These are phyloP conservation scores for Alternaria sp. DNA, from an alignment of 2,329 filamentous ascomycete genomes.

Conservation along the genomic window DNA sequence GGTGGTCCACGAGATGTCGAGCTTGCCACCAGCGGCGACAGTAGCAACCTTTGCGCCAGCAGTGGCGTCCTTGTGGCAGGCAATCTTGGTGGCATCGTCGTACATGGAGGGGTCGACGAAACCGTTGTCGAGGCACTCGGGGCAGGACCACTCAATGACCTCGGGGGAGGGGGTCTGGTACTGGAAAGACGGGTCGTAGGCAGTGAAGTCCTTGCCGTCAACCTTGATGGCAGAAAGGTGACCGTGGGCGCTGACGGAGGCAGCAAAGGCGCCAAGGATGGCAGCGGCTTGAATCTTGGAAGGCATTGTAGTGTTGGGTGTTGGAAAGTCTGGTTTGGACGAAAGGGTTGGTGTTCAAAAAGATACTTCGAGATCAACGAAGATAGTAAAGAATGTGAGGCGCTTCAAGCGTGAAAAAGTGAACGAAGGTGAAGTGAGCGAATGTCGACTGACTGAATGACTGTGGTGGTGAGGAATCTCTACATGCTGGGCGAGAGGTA, in stretches of 20 bases:
- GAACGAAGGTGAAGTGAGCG: conserved; percentile 30
- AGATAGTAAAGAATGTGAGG: conserved; percentile 28
- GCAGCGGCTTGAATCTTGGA: conserved; percentile 39
- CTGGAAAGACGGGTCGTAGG: conserved; percentile 51
- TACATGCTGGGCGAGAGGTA: neutral
- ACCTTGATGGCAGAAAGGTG: conserved; percentile 52
- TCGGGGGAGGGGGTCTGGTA: conserved; percentile 42
- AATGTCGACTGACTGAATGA: conserved; percentile 10
- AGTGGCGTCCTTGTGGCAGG: conserved; percentile 64
- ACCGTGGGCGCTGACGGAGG: conserved; percentile 54
- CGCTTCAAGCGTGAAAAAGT: conserved; percentile 37
- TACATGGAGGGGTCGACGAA: conserved; percentile 59
- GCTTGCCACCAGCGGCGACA: conserved; percentile 63
- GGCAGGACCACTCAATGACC: conserved; percentile 62
- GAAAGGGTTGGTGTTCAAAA: conserved; percentile 16
- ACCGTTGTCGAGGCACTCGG: conserved; percentile 58
- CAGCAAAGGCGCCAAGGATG: conserved; percentile 41
- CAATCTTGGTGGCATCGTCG: conserved; percentile 57
- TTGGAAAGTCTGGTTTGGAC: conserved; percentile 8
- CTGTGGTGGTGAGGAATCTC: conserved; percentile 3
- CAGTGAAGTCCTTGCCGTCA: conserved; percentile 54
- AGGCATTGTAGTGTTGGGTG: conserved; percentile 31
- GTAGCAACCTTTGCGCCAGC: conserved; percentile 59
- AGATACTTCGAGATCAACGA: conserved; percentile 36
- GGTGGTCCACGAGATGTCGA: conserved; percentile 67